These are phyloP conservation scores for Metschnikowia picachoensis DNA, from an alignment of 805 yeast species.

Conservation along the genomic window DNA sequence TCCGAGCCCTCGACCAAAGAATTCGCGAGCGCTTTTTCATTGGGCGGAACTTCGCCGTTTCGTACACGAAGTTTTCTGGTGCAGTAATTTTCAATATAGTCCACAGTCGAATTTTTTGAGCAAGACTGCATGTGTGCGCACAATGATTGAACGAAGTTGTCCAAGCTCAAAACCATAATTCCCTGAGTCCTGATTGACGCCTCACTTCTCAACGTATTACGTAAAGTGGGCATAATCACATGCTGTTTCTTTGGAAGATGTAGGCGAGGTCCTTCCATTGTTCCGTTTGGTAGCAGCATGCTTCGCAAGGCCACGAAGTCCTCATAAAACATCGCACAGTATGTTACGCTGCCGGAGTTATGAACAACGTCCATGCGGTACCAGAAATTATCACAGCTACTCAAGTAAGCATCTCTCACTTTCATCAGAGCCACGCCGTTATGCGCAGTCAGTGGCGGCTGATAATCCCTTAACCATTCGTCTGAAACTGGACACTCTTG, in stretches of 20 bases:
- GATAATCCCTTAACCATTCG: slow-evolving; percentile 29
- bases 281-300: neutral
- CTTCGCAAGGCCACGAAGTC: slow-evolving; percentile 36
- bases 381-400: slow-evolving; percentile 25
- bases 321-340: slow-evolving; percentile 31
- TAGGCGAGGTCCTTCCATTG: too few species aligned
- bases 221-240: neutral
- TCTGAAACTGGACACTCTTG: slow-evolving; percentile 27
- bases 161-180: slow-evolving; percentile 4
- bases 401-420: slow-evolving; percentile 28
- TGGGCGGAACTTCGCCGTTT: neutral
- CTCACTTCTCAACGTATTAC: slow-evolving; percentile 4
- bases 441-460: neutral
- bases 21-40: slow-evolving; percentile 4
- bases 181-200: slow-evolving; percentile 3
- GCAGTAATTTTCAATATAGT: slow-evolving; percentile 7
- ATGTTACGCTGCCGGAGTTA: slow-evolving; percentile 18
- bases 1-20: slow-evolving; percentile 3
- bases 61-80: slow-evolving; percentile 4
- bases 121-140: neutral
- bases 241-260: slow-evolving; percentile 3
- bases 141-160: slow-evolving; percentile 7
- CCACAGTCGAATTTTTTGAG: slow-evolving; percentile 1
- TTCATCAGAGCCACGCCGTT: slow-evolving; percentile 13
- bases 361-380: slow-evolving; percentile 29